Percentiles rank a stretch among this genome's conserved stretches.
Conservation (phyloP, 2,329 filamentous ascomycete species). For the Colletotrichum spinosum region DNA sequence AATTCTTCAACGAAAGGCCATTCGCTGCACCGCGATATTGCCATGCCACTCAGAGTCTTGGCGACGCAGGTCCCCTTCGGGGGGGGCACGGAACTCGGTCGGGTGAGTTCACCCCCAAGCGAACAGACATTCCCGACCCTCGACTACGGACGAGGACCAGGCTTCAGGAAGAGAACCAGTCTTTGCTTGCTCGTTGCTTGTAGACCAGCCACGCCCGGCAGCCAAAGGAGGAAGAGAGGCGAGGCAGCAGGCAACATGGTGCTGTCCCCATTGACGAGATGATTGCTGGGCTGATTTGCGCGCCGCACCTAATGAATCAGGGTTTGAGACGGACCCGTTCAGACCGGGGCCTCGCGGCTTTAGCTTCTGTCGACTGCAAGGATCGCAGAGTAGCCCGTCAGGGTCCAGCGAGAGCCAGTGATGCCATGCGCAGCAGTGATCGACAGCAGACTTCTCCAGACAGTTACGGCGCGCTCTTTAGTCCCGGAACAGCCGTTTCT, state of each 20-base stretch:
- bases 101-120: slow-evolving; percentile 3
- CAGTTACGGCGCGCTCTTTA: not conserved
- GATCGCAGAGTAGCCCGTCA: slow-evolving; percentile 9
- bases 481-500: slow-evolving; percentile 8
- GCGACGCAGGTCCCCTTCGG: slow-evolving; percentile 5
- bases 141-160: slow-evolving; percentile 12
- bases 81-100: not conserved
- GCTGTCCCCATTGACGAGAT: not conserved
- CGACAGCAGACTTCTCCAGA: slow-evolving; percentile 15
- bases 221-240: too few species aligned
- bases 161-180: slow-evolving; percentile 1
- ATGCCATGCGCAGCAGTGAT: slow-evolving; percentile 17
- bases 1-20: not conserved
- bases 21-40: slow-evolving; percentile 1
- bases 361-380: slow-evolving; percentile 20
- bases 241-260: not conserved
- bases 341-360: slow-evolving; percentile 8
- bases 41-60: slow-evolving; percentile 13
- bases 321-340: slow-evolving; percentile 19
- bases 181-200: too few species aligned
- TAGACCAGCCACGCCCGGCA: slow-evolving; percentile 5
- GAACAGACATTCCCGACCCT: slow-evolving; percentile 4
- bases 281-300: slow-evolving; percentile 2
- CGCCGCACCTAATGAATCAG: slow-evolving; percentile 19
- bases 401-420: slow-evolving; percentile 10